Conservation (phyloP, 106 monocot genomes). For the Gastrodia elata region DNA sequence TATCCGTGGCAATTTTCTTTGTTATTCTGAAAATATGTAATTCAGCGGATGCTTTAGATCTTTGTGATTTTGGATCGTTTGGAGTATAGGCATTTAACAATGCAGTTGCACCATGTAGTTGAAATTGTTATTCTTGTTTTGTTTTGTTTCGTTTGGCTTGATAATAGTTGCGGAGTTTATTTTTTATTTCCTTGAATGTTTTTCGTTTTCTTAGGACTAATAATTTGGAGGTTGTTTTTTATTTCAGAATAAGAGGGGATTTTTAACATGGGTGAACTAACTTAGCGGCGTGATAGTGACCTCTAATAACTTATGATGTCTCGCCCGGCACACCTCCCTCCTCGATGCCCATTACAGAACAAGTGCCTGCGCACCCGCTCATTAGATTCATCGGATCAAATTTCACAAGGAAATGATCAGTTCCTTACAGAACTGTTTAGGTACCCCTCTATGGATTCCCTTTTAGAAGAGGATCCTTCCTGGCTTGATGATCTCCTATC, state of each 20-base stretch:
- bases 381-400: constrained; percentile 3
- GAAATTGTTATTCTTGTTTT: not conserved
- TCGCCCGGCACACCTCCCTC: constrained; percentile 54
- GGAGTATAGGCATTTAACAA: not conserved
- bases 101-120: not conserved
- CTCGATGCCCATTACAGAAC: constrained; percentile 48
- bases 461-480: constrained; percentile 33
- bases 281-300: not conserved
- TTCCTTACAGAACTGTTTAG: constrained; percentile 17
- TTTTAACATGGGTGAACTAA: constrained; percentile 5
- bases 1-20: not conserved
- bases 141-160: not conserved
- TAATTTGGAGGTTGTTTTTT: not conserved
- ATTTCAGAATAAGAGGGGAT: not conserved
- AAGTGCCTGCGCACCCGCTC: constrained; percentile 5
- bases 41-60: not conserved
- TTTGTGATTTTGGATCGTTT: not conserved
- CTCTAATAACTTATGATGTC: constrained; percentile 37
- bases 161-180: not conserved
- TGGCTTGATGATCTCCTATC: constrained; percentile 69
- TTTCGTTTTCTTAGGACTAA: not conserved
- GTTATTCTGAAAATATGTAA: not conserved
- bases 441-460: constrained; percentile 30
- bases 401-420: constrained; percentile 15
- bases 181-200: no score